Evolutionary conservation across 805 yeast species (phyloP).

Genomic region (Monosporozyma unispora): DNA sequence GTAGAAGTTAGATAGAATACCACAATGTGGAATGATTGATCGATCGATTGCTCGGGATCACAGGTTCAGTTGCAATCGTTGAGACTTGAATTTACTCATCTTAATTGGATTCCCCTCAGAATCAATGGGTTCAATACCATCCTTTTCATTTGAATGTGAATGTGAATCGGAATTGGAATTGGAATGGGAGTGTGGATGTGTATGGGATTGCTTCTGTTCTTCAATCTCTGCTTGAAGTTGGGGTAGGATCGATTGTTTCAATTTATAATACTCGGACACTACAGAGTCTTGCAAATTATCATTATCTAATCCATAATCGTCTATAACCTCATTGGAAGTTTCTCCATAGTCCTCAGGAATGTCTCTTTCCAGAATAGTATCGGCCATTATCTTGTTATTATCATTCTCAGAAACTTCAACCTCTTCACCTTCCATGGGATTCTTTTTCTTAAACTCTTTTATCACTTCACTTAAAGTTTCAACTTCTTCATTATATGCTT

Average conservation of each 20-base stretch:
- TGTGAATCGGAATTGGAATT: background rate
- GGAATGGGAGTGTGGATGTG: background rate
- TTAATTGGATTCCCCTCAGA: slow-evolving; percentile 50
- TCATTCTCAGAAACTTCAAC: background rate
- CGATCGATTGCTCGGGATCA: background rate
- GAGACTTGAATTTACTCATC: slow-evolving; percentile 62
- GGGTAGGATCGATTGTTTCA: slow-evolving; percentile 42
- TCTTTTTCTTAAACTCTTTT: slow-evolving; percentile 15
- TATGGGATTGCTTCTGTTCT: background rate
- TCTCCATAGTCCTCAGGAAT: slow-evolving; percentile 15
- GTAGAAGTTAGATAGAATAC: no score
- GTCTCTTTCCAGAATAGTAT: slow-evolving; percentile 27
- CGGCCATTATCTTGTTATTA: slow-evolving; percentile 4
- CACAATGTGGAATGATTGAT: no score
- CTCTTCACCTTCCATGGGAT: slow-evolving; percentile 8
- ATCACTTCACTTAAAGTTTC: slow-evolving; percentile 29
- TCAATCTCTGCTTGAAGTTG: slow-evolving; percentile 20
- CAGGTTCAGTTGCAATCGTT: slow-evolving; percentile 19
- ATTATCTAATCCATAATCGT: slow-evolving; percentile 12
- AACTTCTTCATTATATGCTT: slow-evolving; percentile 39
- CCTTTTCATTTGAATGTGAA: background rate
- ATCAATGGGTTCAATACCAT: slow-evolving; percentile 49
- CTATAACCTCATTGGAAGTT: slow-evolving; percentile 21
- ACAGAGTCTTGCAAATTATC: slow-evolving; percentile 41
- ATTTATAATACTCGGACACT: slow-evolving; percentile 44